Evolutionary conservation across 306 rosid species (phyloP), one percentile per base, ranked within the genome.

Genomic region (Acacia melanoxylon): DNA sequence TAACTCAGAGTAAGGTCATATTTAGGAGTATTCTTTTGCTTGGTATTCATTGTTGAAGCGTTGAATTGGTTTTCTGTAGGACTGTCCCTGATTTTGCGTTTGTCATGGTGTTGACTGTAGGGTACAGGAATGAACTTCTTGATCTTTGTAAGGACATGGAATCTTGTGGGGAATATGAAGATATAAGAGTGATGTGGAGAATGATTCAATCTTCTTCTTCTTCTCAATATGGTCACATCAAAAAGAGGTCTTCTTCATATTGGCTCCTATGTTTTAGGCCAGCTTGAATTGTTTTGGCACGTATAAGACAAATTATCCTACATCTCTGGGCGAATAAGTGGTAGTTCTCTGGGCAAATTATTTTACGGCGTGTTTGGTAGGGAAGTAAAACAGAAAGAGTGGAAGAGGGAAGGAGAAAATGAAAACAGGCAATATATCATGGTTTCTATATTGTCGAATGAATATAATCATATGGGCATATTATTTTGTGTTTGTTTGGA

Each of bases 101-200:
- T 66, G 54, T 49, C 51, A 17, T 84, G 78, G 54, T 72, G 12
- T 59, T 81, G 76, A 74, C 17, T 58, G 12, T 2, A 58, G 96
- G 91, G 73, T 78, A 80, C 5, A 74, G 85, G 41, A 84, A 89
- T 83, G 97, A 92, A 73, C 88, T 93, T 70, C 68, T 87, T 45
- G 81, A 49, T 85, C 91, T 95, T 16, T 85, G 86, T 77, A 89
- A 93, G 80, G 98, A 95, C 75, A 86, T 93, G 86, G 94, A 93
- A 63, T 90, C 93, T 59, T 89, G 91, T 68, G 88, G 94, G 5
- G 99, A 93, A 81, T 92, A 92, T 83, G 86, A 46, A 85, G 99
- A 95, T 83, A 93, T 93, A 69, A 87, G 79, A 81, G 94, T 93
- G 61, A 95, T 95, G 99, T 95, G 98, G 98, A 87, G 88, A 88